Conservation (phyloP, 768 basidiomycete species). For the Gymnopilus dilepis region DNA sequence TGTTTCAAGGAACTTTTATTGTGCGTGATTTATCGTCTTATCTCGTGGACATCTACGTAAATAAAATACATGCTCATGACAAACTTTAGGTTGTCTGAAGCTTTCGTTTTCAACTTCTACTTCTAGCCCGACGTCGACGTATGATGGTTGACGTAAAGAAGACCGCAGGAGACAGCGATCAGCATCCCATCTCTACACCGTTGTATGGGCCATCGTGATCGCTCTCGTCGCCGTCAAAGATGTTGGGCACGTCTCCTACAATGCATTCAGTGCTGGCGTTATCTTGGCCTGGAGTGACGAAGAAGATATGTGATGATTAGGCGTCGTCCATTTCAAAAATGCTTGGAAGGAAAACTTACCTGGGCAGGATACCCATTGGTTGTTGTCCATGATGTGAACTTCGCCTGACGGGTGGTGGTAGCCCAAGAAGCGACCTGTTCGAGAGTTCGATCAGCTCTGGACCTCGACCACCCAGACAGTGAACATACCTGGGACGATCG, state of each 20-base stretch:
- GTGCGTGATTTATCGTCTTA: neutral
- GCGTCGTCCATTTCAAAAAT: too few relatives aligned
- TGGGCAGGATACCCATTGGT: constrained; percentile 60
- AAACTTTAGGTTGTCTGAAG: neutral
- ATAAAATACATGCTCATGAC: constrained; percentile 1
- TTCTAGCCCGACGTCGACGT: neutral
- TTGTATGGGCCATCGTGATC: constrained; percentile 48
- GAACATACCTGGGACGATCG: constrained; percentile 44
- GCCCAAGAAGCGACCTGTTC: constrained; percentile 41
- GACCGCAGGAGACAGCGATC: neutral
- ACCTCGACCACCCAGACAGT: neutral
- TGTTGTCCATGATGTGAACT: constrained; percentile 53
- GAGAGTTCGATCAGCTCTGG: constrained; percentile 10
- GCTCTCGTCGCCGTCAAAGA: constrained; percentile 41
- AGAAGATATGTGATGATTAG: neutral
- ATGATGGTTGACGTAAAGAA: neutral
- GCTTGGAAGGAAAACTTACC: constrained; percentile 35
- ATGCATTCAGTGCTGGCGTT: constrained; percentile 53
- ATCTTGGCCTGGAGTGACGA: constrained; percentile 15
- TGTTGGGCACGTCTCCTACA: constrained; percentile 47
- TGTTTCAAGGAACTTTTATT: neutral
- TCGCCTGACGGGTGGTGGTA: constrained; percentile 55
- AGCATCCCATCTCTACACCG: constrained; percentile 29
- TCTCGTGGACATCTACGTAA: neutral
- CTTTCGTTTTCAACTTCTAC: neutral